Evolutionary conservation across 139 green algal genomes (phyloP).

Genomic region (Chlorella sp.): DNA sequence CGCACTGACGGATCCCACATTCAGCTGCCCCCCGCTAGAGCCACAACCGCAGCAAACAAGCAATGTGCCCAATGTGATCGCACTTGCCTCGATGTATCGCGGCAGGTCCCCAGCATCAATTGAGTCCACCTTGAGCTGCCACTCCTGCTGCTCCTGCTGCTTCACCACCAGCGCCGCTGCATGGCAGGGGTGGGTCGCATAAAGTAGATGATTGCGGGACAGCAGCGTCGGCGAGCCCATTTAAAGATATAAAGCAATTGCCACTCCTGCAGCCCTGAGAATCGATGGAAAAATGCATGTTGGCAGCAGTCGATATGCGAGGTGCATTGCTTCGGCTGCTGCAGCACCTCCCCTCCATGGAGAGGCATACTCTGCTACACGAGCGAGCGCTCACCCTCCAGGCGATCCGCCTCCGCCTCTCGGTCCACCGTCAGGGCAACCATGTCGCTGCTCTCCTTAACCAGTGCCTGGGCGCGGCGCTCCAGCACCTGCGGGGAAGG

Average conservation of each 20-base stretch:
- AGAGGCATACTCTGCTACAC: too few species aligned
- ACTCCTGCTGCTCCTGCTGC: constrained; percentile 38
- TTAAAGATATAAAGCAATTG: too few species aligned
- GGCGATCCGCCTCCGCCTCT: constrained; percentile 8
- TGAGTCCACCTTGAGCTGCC: constrained; percentile 16
- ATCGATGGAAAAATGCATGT: too few species aligned
- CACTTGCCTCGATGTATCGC: constrained; percentile 31
- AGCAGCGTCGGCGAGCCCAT: too few species aligned
- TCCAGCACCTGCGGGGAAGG: constrained; percentile 43
- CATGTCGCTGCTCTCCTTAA: constrained; percentile 22
- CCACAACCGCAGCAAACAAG: not conserved
- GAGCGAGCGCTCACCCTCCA: not conserved
- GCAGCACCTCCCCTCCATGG: too few species aligned
- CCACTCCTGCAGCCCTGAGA: too few species aligned
- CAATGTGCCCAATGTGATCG: too few species aligned
- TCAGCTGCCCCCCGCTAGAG: too few species aligned
- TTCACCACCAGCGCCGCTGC: constrained; percentile 33
- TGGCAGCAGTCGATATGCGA: too few species aligned
- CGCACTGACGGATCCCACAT: not conserved
- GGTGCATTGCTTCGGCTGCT: too few species aligned
- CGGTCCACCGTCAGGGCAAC: too few species aligned
- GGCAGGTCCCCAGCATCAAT: constrained; percentile 36
- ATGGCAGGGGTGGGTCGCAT: not conserved
- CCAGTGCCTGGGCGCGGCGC: constrained; percentile 28
- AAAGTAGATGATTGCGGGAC: too few species aligned